phyloP scores from a whole-genome alignment of 176 grass and related monocot genomes.

The Cymbopogon citratus region DNA sequence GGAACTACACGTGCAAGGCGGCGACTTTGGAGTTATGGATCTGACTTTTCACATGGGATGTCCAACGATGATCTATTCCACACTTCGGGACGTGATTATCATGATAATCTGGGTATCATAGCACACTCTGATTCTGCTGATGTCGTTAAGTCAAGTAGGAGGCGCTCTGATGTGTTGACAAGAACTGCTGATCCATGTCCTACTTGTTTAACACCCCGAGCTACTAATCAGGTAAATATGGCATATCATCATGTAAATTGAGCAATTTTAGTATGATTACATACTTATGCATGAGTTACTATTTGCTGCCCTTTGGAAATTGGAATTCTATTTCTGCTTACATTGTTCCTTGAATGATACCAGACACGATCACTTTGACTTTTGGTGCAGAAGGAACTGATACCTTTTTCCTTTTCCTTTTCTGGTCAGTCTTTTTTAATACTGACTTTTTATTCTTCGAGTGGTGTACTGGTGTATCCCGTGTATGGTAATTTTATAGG shows the following conservation, averaged over 20 bases:
- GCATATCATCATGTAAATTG: neutral
- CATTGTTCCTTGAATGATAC: neutral
- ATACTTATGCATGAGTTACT: neutral
- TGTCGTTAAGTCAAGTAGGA: slow-evolving; percentile 23
- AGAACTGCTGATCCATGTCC: slow-evolving; percentile 32
- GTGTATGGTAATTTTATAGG: neutral
- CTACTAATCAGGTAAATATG: slow-evolving; percentile 44
- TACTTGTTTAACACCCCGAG: slow-evolving; percentile 26
- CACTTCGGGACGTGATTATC: neutral
- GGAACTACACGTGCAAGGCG: slow-evolving; percentile 21
- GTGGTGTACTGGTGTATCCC: neutral
- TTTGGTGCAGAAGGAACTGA: neutral
- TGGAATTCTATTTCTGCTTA: neutral
- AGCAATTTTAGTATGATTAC: slow-evolving; percentile 8
- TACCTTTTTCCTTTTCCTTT: neutral
- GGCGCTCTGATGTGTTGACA: slow-evolving; percentile 9
- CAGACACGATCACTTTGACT: neutral
- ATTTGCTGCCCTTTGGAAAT: neutral
- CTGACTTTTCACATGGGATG: slow-evolving; percentile 24
- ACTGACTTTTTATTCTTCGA: neutral
- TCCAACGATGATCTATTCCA: slow-evolving; percentile 3
- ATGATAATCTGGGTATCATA: slow-evolving; percentile 14
- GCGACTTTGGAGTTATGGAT: slow-evolving; percentile 15
- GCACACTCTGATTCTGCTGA: slow-evolving; percentile 20
- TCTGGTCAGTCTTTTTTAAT: neutral